phyloP scores from a whole-genome alignment of 768 basidiomycete species.

The Tephrocybe sp. region DNA sequence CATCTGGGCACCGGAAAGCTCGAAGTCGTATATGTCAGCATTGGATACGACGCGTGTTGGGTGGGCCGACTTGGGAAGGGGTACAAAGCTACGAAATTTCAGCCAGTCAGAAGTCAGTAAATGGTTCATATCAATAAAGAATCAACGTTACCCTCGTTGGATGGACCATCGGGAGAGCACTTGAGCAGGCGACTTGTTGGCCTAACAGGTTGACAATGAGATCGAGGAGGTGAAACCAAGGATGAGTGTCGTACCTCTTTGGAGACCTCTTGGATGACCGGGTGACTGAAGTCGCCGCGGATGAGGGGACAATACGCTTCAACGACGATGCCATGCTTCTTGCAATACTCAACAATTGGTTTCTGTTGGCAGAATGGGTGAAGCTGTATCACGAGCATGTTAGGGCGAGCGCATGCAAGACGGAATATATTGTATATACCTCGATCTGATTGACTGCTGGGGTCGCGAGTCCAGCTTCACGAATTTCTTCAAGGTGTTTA shows the following conservation, averaged over 20 bases:
- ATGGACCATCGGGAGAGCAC: conserved; percentile 87
- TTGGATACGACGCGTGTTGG: conserved; percentile 71
- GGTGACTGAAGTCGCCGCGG: conserved; percentile 53
- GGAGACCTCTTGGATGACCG: conserved; percentile 50
- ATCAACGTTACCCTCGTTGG: conserved; percentile 62
- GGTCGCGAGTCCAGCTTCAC: conserved; percentile 51
- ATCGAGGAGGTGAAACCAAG: neutral
- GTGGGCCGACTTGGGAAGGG: conserved; percentile 77
- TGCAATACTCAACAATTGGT: conserved; percentile 74
- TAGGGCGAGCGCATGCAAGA: neutral
- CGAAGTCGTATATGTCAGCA: conserved; percentile 72
- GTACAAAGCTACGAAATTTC: conserved; percentile 68
- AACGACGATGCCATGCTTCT: conserved; percentile 51
- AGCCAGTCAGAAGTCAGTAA: too few species aligned
- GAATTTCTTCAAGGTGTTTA: conserved; percentile 74
- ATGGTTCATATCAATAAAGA: too few species aligned
- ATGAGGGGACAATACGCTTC: conserved; percentile 78
- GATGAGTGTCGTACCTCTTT: conserved; percentile 44
- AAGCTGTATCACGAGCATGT: conserved; percentile 39
- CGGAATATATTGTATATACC: conserved; percentile 32
- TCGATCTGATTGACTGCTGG: conserved; percentile 83
- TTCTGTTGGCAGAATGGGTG: conserved; percentile 82
- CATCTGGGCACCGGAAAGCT: conserved; percentile 65
- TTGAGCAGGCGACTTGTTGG: conserved; percentile 64
- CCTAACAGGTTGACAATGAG: conserved; percentile 29